These are phyloP conservation scores for Sporisorium scitamineum DNA, from an alignment of 1,284 basidiomycete species.

Conservation along the genomic window DNA sequence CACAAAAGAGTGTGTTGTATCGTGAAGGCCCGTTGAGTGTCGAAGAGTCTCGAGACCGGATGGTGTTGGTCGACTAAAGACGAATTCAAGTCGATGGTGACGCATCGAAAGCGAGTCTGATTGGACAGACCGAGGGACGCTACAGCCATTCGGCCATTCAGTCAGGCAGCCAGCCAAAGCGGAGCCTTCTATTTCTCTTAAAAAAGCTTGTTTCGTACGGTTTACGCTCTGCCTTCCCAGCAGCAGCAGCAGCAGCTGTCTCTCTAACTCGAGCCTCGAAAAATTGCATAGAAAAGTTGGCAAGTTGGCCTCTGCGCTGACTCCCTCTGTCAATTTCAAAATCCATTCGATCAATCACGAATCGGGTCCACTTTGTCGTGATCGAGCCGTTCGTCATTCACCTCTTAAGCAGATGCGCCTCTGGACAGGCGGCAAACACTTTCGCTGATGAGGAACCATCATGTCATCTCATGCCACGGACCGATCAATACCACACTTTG, in stretches of 20 bases:
- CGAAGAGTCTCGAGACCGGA: background rate
- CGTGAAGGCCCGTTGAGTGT: constrained; percentile 7
- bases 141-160: constrained; percentile 21
- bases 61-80: background rate
- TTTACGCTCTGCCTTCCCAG: background rate
- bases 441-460: background rate
- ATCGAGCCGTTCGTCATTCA: constrained; percentile 12
- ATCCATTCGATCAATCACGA: constrained; percentile 21
- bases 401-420: too few species aligned
- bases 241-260: background rate
- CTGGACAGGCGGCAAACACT: too few species aligned
- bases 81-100: constrained; percentile 3
- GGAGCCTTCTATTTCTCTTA: background rate
- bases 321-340: constrained; percentile 5
- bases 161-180: too few species aligned
- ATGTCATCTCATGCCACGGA: background rate
- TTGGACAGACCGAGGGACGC: constrained; percentile 9
- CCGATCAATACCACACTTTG: too few species aligned
- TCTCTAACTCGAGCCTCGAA: background rate
- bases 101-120: constrained; percentile 1
- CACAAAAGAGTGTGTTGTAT: background rate
- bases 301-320: constrained; percentile 16
- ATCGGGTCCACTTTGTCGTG: constrained; percentile 15
- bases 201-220: constrained; percentile 44
- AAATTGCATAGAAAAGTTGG: background rate